Evolutionary conservation across 1,139 yeast species (phyloP), one percentile per base, ranked within the genome.

Genomic region (Candida gigantensis): DNA sequence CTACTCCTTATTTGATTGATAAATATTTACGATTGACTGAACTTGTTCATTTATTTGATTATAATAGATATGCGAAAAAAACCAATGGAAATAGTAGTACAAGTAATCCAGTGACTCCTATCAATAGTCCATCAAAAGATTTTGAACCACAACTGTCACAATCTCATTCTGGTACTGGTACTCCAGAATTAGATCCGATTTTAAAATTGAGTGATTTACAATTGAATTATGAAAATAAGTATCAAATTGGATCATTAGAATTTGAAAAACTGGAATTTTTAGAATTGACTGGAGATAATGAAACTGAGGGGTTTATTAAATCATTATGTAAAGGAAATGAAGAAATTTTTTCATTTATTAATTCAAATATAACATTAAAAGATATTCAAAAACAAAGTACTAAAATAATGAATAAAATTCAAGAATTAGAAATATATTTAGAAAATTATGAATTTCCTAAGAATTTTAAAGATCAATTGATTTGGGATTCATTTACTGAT

Each of bases 1-100:
- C 83, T 0, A 79, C 80, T 28, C 88, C 88, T 0, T 82, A 72
- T 49, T 61, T 83, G 32, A 81, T 84, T 42, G 90, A 84, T 51
- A 81, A 79, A 49, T 77, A 77, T 51, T 60, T 80, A 36, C 64
- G 84, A 42, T 66, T 81, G 37, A 79, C 83, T 1, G 83, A 82
- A 52, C 63, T 83, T 40, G 72, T 74, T 18, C 70, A 70, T 39
- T 57, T 78, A 23, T 53, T 79, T 13, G 63, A 60, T 34, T 56
- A 40, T 21, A 43, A 38, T 19, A 43, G 39, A 19, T 33, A 33
- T 27, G 12, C 30, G 13, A 32, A 25, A 12, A 29, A 25, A 6
- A 14, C 8, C 6, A 28, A 21, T n/a, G 21, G 28, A 5, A 30
- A 31, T 32, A 21, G 26, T 9, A 23, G 20, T 15, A 11, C 7